A percentile compares a stretch with the other conserved stretches of the same genome.
Evolutionary conservation across 305 asterid genomes (phyloP).

Genomic region (Euphrasia arctica): DNA sequence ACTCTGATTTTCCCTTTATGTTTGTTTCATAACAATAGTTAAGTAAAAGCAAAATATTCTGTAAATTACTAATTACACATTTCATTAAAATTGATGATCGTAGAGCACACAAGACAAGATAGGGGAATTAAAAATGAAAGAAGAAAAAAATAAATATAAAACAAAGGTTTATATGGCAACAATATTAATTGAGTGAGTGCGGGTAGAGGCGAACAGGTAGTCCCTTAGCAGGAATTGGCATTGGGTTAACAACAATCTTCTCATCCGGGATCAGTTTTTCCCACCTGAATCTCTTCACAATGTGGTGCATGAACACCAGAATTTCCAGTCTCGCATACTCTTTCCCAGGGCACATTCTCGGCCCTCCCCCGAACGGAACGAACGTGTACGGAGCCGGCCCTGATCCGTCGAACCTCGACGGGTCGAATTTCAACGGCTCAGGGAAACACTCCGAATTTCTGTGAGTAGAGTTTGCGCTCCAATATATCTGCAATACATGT

Average conservation of each 20-base stretch:
- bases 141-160: no score
- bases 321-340: constrained; percentile 43
- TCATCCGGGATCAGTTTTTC: constrained; percentile 35
- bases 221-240: constrained; percentile 48
- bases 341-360: constrained; percentile 69
- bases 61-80: no score
- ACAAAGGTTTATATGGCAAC: not conserved
- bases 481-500: constrained; percentile 40
- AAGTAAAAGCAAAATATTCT: no score
- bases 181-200: constrained; percentile 6
- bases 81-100: no score
- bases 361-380: constrained; percentile 80
- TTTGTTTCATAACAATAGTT: no score
- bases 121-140: no score
- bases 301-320: constrained; percentile 44
- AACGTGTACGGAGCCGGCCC: constrained; percentile 79
- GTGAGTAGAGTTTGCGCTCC: constrained; percentile 71
- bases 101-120: no score
- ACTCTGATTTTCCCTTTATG: no score
- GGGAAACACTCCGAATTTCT: constrained; percentile 45
- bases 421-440: constrained; percentile 56
- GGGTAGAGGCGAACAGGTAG: constrained; percentile 45
- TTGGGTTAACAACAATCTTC: constrained; percentile 37
- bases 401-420: constrained; percentile 58
- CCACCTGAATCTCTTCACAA: constrained; percentile 41